phyloP scores from a whole-genome alignment of 768 basidiomycete species.

The Termitomyces sp. region DNA sequence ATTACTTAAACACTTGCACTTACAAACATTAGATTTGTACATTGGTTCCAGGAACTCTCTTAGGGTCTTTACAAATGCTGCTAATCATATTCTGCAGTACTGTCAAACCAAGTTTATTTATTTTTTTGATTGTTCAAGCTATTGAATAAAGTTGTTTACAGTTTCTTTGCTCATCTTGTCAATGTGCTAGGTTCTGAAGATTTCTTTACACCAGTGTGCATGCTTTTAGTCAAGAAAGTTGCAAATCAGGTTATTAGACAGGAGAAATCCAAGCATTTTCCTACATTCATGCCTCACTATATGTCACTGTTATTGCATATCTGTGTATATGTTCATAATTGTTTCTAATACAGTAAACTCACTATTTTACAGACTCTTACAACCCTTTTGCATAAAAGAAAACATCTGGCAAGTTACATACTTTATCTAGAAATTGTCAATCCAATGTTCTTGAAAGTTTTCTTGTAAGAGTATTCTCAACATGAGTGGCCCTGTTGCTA shows the following conservation, averaged over 20 bases:
- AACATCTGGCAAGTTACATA: slow-evolving; percentile 48
- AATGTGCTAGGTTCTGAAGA: slow-evolving; percentile 74
- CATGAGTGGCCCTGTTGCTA: background rate
- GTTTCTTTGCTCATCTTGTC: slow-evolving; percentile 86
- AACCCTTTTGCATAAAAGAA: slow-evolving; percentile 62
- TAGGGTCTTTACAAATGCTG: too few species aligned
- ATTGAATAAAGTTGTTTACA: too few species aligned
- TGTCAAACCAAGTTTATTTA: too few species aligned
- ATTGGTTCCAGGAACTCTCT: too few species aligned
- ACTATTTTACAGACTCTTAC: slow-evolving; percentile 43
- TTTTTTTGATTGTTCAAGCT: too few species aligned
- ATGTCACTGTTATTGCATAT: slow-evolving; percentile 43
- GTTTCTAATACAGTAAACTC: background rate
- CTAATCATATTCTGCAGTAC: too few species aligned
- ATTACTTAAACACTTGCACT: too few species aligned
- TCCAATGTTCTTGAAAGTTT: slow-evolving; percentile 50
- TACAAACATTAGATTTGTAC: too few species aligned
- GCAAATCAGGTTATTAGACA: slow-evolving; percentile 66
- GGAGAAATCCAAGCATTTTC: slow-evolving; percentile 56
- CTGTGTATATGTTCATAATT: slow-evolving; percentile 30
- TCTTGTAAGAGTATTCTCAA: slow-evolving; percentile 36
- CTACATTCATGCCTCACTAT: slow-evolving; percentile 57
- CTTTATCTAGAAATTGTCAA: slow-evolving; percentile 28
- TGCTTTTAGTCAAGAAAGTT: slow-evolving; percentile 80
- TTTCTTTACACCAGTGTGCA: slow-evolving; percentile 76